A percentile compares a stretch with the other conserved stretches of the same genome.
phyloP scores from a whole-genome alignment of 1,284 basidiomycete genomes.

The Austropuccinia psidii region DNA sequence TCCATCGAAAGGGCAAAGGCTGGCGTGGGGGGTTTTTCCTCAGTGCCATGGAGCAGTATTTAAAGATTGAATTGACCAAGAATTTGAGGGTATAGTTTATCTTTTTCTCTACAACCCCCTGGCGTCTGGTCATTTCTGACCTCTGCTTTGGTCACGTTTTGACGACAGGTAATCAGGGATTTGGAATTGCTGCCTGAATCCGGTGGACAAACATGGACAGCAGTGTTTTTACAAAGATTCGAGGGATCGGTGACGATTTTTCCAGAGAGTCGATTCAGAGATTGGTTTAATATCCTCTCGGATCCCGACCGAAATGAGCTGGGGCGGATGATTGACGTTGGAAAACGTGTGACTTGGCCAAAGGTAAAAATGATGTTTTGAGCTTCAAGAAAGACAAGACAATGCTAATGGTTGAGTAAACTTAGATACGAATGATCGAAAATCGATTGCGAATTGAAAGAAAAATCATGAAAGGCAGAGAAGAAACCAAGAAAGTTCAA shows the following conservation, averaged over 20 bases:
- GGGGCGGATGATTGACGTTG: constrained; percentile 72
- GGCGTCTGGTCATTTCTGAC: neutral
- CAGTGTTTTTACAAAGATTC: constrained; percentile 82
- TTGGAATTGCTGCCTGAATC: constrained; percentile 80
- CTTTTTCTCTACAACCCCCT: neutral
- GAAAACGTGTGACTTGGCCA: constrained; percentile 88
- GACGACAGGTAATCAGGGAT: constrained; percentile 69
- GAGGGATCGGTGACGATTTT: constrained; percentile 66
- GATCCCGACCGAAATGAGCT: constrained; percentile 59
- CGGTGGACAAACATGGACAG: constrained; percentile 87
- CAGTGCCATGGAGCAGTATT: constrained; percentile 71
- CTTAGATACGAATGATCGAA: constrained; percentile 77
- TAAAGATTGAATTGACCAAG: constrained; percentile 88
- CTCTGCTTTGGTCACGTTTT: neutral
- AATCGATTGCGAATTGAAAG: constrained; percentile 71
- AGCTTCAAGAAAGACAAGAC: neutral
- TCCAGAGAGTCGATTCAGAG: constrained; percentile 64
- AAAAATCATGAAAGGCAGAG: constrained; percentile 71
- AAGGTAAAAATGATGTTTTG: constrained; percentile 56
- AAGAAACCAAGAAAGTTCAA: constrained; percentile 56
- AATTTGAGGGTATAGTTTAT: constrained; percentile 65
- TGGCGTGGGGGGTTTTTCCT: constrained; percentile 95
- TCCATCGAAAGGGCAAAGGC: constrained; percentile 83
- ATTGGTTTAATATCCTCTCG: constrained; percentile 73
- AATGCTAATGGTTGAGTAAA: neutral